Conservation (phyloP, 768 basidiomycete genomes). For the Stropharia rugosoannulata region DNA sequence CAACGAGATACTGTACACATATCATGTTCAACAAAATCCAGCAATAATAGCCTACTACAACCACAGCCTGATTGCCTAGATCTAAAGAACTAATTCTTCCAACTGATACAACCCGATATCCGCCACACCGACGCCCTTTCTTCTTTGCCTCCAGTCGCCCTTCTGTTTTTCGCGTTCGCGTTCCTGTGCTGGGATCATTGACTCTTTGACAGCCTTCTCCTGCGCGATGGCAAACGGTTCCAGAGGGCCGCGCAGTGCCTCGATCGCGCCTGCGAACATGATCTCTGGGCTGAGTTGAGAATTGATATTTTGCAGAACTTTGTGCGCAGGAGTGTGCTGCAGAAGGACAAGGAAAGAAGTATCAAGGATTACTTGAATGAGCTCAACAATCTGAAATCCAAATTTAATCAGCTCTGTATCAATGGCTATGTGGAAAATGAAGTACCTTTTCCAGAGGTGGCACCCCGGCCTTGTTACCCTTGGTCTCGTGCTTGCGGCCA, state of each 20-base stretch:
- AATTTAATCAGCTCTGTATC: neutral
- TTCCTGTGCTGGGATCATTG: constrained; percentile 27
- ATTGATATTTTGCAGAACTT: constrained; percentile 47
- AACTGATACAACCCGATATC: constrained; percentile 68
- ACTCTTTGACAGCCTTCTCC: constrained; percentile 43
- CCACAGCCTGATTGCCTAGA: neutral
- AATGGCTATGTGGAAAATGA: neutral
- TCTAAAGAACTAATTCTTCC: constrained; percentile 64
- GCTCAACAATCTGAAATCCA: constrained; percentile 47
- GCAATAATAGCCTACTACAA: neutral
- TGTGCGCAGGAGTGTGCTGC: constrained; percentile 60
- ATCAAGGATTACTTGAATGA: constrained; percentile 69
- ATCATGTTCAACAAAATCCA: neutral
- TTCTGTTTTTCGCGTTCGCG: constrained; percentile 31
- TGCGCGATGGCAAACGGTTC: constrained; percentile 64
- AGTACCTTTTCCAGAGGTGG: constrained; percentile 45
- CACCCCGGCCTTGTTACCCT: constrained; percentile 21
- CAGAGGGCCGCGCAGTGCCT: constrained; percentile 58
- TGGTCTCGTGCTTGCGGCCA: constrained; percentile 22
- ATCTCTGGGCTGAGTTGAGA: constrained; percentile 58
- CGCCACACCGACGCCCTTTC: constrained; percentile 41
- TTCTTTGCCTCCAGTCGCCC: constrained; percentile 52
- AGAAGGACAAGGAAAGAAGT: constrained; percentile 69
- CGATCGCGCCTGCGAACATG: constrained; percentile 43
- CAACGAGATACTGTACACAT: neutral